Percentiles rank a stretch among this genome's conserved stretches.
Conservation (phyloP, 306 rosid species). For the Quercus suber region DNA sequence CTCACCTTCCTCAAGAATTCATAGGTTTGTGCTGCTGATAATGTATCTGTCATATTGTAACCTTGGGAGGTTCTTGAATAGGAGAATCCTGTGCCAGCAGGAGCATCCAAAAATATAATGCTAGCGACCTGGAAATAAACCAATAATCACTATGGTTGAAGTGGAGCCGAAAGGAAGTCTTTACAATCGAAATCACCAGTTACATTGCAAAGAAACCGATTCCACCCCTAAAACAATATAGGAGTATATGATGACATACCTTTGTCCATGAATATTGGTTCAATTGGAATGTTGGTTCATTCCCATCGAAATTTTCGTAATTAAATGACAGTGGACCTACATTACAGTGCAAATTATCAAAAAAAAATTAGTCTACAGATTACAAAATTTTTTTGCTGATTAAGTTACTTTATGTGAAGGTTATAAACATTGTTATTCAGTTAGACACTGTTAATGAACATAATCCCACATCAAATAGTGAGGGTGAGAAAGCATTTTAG, state of each 20-base stretch:
- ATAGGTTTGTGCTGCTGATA: conserved; percentile 8
- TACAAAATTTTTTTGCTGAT: too few relatives aligned
- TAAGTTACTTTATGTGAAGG: too few relatives aligned
- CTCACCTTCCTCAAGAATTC: conserved; percentile 28
- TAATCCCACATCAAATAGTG: neutral
- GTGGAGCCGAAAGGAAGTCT: neutral
- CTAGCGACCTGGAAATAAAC: conserved; percentile 18
- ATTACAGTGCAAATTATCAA: neutral
- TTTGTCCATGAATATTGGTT: conserved; percentile 27
- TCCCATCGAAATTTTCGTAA: conserved; percentile 7
- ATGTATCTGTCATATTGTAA: conserved; percentile 22
- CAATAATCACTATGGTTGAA: neutral
- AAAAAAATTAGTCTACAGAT: too few relatives aligned
- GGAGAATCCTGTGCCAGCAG: conserved; percentile 33
- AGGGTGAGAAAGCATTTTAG: neutral
- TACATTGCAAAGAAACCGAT: too few relatives aligned
- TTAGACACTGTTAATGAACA: too few relatives aligned
- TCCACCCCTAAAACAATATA: too few relatives aligned
- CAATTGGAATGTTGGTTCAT: conserved; percentile 13
- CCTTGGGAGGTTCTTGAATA: conserved; percentile 21
- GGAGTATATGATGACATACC: neutral
- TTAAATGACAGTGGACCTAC: conserved; percentile 25
- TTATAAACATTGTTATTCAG: too few relatives aligned
- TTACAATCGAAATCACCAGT: neutral
- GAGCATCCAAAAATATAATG: conserved; percentile 26